Evolutionary conservation across 2,329 filamentous ascomycete genomes (phyloP).

Genomic region (Sporothrix brasiliensis): DNA sequence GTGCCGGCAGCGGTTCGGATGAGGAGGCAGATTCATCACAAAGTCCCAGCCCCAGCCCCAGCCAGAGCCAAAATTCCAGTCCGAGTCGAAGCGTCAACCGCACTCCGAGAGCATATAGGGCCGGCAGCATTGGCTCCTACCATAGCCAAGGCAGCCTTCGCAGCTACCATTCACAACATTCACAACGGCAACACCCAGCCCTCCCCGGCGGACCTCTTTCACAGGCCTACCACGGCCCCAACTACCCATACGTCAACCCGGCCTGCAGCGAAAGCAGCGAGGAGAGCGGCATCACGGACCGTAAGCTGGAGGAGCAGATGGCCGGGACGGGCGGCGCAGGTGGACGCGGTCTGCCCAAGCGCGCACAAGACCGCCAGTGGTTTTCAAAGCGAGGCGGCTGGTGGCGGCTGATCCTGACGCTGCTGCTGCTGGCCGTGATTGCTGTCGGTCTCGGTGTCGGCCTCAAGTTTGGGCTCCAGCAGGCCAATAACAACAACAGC

Average conservation of each 20-base stretch:
- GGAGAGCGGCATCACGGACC: conserved; percentile 29
- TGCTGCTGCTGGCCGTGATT: conserved; percentile 42
- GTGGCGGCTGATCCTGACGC: conserved; percentile 42
- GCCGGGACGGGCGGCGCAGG: neutral
- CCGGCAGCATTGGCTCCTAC: conserved; percentile 3
- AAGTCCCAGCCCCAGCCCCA: neutral
- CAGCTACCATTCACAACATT: neutral
- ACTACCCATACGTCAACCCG: conserved; percentile 25
- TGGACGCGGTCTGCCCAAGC: neutral
- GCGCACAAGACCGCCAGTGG: conserved; percentile 34
- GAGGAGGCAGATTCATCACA: conserved; percentile 16
- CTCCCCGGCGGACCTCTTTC: neutral
- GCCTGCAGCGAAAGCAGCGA: conserved; percentile 33
- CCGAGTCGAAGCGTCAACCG: neutral
- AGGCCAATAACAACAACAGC: neutral
- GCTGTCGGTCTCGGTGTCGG: conserved; percentile 48
- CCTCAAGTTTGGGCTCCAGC: conserved; percentile 46
- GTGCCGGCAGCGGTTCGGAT: conserved; percentile 2
- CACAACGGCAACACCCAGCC: neutral
- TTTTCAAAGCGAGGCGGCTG: conserved; percentile 41
- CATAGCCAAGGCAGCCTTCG: conserved; percentile 3
- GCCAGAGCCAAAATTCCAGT: neutral
- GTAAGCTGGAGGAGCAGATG: conserved; percentile 16
- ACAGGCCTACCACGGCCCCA: conserved; percentile 1
- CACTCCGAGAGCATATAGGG: neutral